phyloP scores from a whole-genome alignment of 192 early-diverging fungal genomes.

The Backusella tuberculispora region DNA sequence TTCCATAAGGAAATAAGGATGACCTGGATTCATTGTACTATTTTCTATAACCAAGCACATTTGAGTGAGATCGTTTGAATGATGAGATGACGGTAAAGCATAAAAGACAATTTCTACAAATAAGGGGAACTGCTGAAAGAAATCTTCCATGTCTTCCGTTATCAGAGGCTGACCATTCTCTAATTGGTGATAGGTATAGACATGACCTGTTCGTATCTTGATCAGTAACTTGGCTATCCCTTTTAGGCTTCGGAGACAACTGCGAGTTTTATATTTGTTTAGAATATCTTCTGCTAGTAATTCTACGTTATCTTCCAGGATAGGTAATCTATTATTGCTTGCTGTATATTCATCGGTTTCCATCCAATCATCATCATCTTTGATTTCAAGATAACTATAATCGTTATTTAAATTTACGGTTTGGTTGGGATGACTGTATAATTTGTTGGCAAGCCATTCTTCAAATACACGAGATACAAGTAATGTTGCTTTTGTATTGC shows the following conservation, averaged over 20 bases:
- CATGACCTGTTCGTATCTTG: slow-evolving; percentile 47
- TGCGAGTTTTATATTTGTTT: slow-evolving; percentile 34
- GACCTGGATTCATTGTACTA: slow-evolving; percentile 26
- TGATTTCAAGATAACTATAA: background rate
- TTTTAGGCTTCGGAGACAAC: slow-evolving; percentile 23
- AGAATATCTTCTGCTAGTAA: slow-evolving; percentile 44
- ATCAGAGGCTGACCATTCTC: slow-evolving; percentile 37
- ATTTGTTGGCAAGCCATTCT: slow-evolving; percentile 44
- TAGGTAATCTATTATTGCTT: slow-evolving; percentile 40
- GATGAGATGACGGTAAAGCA: slow-evolving; percentile 13
- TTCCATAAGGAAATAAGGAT: slow-evolving; percentile 33
- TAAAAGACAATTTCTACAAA: slow-evolving; percentile 44
- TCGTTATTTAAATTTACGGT: slow-evolving; percentile 9
- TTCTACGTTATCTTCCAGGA: slow-evolving; percentile 45
- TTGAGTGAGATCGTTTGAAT: background rate
- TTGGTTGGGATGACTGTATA: slow-evolving; percentile 30
- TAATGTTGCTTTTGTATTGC: slow-evolving; percentile 38
- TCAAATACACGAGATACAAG: slow-evolving; percentile 43
- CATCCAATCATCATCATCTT: slow-evolving; percentile 6
- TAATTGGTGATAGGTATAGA: slow-evolving; percentile 40
- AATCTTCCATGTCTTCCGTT: slow-evolving; percentile 42
- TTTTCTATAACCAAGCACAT: slow-evolving; percentile 34
- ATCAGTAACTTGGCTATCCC: slow-evolving; percentile 35
- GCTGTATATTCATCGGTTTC: background rate
- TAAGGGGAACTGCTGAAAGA: slow-evolving; percentile 48